Base-by-base conservation (phyloP, 2,329 filamentous ascomycete species). In the Aspergillus texensis region DNA sequence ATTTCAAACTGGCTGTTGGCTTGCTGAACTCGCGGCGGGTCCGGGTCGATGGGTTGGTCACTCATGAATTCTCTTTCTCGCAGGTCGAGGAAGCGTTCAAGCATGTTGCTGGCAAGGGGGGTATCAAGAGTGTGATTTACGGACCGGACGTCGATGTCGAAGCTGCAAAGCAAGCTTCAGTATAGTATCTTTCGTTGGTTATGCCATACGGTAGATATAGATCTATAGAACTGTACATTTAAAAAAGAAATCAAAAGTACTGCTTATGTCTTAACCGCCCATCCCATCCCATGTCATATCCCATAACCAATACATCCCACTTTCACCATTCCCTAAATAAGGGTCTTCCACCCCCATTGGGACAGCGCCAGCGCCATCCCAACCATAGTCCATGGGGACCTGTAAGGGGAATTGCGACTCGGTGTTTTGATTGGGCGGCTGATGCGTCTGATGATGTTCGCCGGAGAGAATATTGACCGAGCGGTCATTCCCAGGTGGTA, bases 81-180 rank as follows among this genome's bases (percentile, higher is more conserved):
- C 83, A 93, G 66, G 94, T 93, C 0, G 92, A 95, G 79, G 83
- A 90, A 71, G 94, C 93, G 0, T 96, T 97, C 74, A 84, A 89
- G 72, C 90, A 93, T 81, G 92, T 95, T 21, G 92, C 91, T 82
- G 85, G 86, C 67, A 92, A 92, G 0, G 87, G 92, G 79, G 78
- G 77, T 2, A 79, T 80, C 60, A 80, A 80, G 62, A 78, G 75
- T 14, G 71, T 80, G 24, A 80, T 80, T 53, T 75, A 72, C 53
- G 78, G 78, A 6, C 70, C 70, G 6, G 66, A 62, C 14, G 62
- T 71, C 3, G 67, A 71, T 10, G 64, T 65, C 36, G 9, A 59
- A 4, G 34, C 57, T 24, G 68, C 67, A 8, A 71, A 65, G 28
- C 52, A 45, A 30, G 6, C 36, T 9, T 65, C 36, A 11, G 57